Conservation (phyloP, 495 filamentous ascomycete genomes). For the Tetracladium setigerum region DNA sequence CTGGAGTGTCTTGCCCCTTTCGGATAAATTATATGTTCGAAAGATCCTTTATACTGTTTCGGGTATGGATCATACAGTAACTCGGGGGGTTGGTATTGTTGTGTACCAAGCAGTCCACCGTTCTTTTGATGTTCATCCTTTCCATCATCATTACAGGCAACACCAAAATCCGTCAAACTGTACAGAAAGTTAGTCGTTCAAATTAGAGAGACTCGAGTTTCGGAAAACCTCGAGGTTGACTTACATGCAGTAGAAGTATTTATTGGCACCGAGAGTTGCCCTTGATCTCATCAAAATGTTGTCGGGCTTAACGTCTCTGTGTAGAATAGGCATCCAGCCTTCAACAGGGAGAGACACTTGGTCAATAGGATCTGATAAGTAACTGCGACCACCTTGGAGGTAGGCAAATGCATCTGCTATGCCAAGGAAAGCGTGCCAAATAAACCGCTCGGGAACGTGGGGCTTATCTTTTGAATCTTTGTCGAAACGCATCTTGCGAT, state of each 20-base stretch:
- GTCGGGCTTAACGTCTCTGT: constrained; percentile 27
- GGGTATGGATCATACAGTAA: constrained; percentile 12
- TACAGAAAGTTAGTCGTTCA: too few relatives aligned
- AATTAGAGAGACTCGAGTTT: too few relatives aligned
- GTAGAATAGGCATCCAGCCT: constrained; percentile 23
- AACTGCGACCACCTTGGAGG: constrained; percentile 22
- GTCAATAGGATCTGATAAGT: too few relatives aligned
- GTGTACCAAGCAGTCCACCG: constrained; percentile 13
- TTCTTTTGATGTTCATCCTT: constrained; percentile 3
- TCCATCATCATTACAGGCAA: constrained; percentile 16
- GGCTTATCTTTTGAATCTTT: too few relatives aligned
- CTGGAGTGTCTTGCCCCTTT: constrained; percentile 4
- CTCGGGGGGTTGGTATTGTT: constrained; percentile 14
- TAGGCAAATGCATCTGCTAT: constrained; percentile 24
- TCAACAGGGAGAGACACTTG: not conserved
- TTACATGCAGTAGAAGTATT: constrained; percentile 23
- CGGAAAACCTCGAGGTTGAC: too few relatives aligned
- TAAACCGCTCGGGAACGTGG: constrained; percentile 20
- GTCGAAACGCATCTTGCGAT: too few relatives aligned
- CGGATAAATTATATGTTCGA: constrained; percentile 4
- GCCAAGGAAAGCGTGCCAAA: constrained; percentile 25
- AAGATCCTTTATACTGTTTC: not conserved
- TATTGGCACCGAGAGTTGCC: not conserved
- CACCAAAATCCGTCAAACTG: constrained; percentile 27
- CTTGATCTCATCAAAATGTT: constrained; percentile 23